phyloP scores from a whole-genome alignment of 768 basidiomycete species.

The Tulasnella sp. region DNA sequence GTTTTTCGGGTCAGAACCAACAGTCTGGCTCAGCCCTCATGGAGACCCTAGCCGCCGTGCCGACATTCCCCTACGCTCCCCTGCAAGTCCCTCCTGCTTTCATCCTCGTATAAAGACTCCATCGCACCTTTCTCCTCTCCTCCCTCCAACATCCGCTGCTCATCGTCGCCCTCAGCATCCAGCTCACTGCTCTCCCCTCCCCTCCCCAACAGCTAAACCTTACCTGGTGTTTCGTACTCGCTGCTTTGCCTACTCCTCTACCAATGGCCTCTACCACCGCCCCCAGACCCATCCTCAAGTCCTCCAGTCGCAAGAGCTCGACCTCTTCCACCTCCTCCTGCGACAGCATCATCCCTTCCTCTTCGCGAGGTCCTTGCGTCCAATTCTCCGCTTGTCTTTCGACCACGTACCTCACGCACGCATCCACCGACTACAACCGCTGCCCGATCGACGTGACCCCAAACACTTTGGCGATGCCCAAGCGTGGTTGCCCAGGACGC shows the following conservation, averaged over 20 bases:
- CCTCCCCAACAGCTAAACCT: neutral
- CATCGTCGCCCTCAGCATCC: neutral
- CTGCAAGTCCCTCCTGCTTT: neutral
- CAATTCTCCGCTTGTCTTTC: conserved; percentile 16
- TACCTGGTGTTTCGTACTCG: neutral
- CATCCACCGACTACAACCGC: conserved; percentile 15
- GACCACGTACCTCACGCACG: conserved; percentile 17
- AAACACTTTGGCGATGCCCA: conserved; percentile 7
- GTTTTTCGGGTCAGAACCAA: neutral
- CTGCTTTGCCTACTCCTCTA: neutral
- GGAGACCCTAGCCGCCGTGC: neutral
- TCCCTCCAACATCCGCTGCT: neutral
- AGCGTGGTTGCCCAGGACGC: conserved; percentile 14
- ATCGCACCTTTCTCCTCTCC: neutral
- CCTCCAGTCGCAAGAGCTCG: conserved; percentile 16
- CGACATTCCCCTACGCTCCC: neutral
- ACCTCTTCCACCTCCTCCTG: conserved; percentile 13
- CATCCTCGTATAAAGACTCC: neutral
- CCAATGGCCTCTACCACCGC: neutral
- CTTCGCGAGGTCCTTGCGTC: neutral
- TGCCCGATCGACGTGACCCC: conserved; percentile 16
- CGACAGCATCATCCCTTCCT: conserved; percentile 1
- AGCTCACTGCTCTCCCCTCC: too few relatives aligned
- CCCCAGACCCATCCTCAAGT: conserved; percentile 19
- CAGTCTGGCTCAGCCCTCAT: neutral